phyloP scores from a whole-genome alignment of 805 yeast species.

The Yarrowia yakushimensis region DNA sequence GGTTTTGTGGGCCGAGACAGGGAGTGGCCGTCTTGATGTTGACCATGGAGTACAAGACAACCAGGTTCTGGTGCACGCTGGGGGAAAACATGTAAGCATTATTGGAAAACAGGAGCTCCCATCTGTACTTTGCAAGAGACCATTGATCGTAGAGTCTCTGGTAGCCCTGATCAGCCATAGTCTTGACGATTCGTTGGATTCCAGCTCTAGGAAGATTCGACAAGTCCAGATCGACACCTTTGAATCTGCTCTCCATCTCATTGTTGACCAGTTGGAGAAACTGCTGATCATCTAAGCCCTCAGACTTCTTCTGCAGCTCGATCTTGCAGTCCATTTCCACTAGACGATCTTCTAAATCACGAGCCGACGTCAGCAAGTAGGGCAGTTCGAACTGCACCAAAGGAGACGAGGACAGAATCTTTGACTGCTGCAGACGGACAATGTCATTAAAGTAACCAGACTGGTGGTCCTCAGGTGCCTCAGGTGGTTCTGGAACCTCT shows the following conservation, averaged over 20 bases:
- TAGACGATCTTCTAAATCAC: slow-evolving; percentile 48
- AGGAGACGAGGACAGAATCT: slow-evolving; percentile 79
- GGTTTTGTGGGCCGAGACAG: slow-evolving; percentile 85
- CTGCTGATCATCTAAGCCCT: slow-evolving; percentile 16
- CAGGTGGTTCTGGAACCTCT: background rate
- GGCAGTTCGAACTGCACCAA: slow-evolving; percentile 75
- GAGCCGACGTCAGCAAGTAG: slow-evolving; percentile 51
- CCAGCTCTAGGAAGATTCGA: slow-evolving; percentile 43
- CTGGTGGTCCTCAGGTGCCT: slow-evolving; percentile 18
- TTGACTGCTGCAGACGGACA: slow-evolving; percentile 34
- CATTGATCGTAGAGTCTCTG: slow-evolving; percentile 37
- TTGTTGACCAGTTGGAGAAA: slow-evolving; percentile 21
- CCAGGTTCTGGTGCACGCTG: slow-evolving; percentile 70
- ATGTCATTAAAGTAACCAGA: slow-evolving; percentile 29
- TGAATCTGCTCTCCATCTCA: slow-evolving; percentile 7
- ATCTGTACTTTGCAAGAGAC: slow-evolving; percentile 50
- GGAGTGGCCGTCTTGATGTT: slow-evolving; percentile 84
- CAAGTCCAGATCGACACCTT: background rate
- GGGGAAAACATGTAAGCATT: slow-evolving; percentile 63
- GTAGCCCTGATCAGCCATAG: slow-evolving; percentile 34
- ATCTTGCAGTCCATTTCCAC: slow-evolving; percentile 30
- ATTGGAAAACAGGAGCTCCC: slow-evolving; percentile 60
- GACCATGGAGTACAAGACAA: slow-evolving; percentile 75
- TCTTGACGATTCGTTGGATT: slow-evolving; percentile 41
- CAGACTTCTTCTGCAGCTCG: slow-evolving; percentile 25